Base-by-base conservation (phyloP, 129 eudicot species). In the Heracleum sosnowskyi region DNA sequence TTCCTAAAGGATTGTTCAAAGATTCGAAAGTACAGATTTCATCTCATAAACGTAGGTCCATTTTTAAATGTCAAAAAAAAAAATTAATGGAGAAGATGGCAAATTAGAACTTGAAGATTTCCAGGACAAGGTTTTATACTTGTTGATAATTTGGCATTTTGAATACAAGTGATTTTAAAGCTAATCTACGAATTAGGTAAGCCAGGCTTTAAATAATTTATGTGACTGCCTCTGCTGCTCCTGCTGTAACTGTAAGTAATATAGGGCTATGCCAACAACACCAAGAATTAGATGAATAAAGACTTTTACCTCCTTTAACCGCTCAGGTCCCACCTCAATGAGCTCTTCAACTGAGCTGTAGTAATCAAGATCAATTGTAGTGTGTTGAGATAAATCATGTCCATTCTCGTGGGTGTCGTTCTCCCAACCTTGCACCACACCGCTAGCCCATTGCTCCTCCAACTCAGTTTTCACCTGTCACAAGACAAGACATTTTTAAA, bases 371-470 rank as follows among this genome's bases (percentile, higher is more conserved):
- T 96, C 99, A 44, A 90, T 85, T 11, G 82, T 55, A n/a, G 87
- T 29, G 82, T 84, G 77, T 46, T 83, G 83, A 69, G 80, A 79
- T 71, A 83, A 70, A 75, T 24, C 88, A 81, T 84, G 85, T 51
- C 93, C 96, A 84, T 92, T 92, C 78, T 87, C 99, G 68, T 82
- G 87, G 80, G 77, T 78, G 44, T 84, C 91, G 26, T 84, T 86
- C 76, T 87, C 90, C 97, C 97, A 92, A 69, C 97, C 97, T 73
- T 83, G 85, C 40, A 92, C 86, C 76, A 73, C 78, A 69, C 97
- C 97, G 82, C 57, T 78, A 28, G 78, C 85, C 99, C 99, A 96
- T 42, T 87, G 82, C 84, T 92, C 97, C 77, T 96, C 97, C 85
- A 96, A 92, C 83, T 96, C 99, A 79, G 92, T 28, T 28, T 64